Conservation (phyloP, 176 grass and related monocot genomes). For the Eleusine indica region DNA sequence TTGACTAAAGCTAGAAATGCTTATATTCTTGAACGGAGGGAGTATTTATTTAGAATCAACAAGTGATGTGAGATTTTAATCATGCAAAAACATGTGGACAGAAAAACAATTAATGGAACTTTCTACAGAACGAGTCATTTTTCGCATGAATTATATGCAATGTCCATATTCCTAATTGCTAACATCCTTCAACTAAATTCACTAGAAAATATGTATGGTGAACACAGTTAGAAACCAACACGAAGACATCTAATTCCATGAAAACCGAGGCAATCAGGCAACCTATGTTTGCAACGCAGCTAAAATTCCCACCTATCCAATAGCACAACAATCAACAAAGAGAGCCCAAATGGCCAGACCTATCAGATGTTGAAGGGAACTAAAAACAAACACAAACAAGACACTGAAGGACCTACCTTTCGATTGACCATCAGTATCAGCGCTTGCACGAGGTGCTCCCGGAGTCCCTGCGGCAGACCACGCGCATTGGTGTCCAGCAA, state of each 20-base stretch:
- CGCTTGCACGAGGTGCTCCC: conserved; percentile 76
- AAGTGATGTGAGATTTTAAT: not conserved
- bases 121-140: not conserved
- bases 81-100: not conserved
- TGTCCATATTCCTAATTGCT: not conserved
- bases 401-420: conserved; percentile 40
- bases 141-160: not conserved
- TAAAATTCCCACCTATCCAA: not conserved
- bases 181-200: not conserved
- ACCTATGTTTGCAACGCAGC: not conserved
- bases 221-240: not conserved
- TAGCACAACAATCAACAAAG: not conserved
- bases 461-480: conserved; percentile 60
- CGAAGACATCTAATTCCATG: not conserved
- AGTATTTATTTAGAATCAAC: not conserved
- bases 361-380: not conserved
- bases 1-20: too few relatives aligned
- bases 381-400: not conserved
- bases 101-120: too few relatives aligned
- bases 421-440: conserved; percentile 82
- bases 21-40: too few relatives aligned
- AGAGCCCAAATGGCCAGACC: too few relatives aligned
- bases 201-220: not conserved
- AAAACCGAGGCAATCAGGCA: not conserved
- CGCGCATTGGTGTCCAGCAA: conserved; percentile 70